Conservation (phyloP, 805 yeast species). For the Osmozyma mogii region DNA sequence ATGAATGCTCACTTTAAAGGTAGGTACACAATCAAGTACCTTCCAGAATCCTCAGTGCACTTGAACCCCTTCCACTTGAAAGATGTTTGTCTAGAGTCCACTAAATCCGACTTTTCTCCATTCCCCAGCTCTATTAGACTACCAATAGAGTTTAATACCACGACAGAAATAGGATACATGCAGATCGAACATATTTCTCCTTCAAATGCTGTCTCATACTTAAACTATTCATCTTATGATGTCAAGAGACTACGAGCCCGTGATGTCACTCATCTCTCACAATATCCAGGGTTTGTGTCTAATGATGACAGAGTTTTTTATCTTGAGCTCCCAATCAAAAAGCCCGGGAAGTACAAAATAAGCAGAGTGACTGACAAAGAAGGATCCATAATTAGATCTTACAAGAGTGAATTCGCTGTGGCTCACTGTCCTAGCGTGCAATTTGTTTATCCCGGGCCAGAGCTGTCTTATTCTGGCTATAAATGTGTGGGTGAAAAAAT, state of each 20-base stretch:
- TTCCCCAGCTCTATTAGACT: constrained; percentile 27
- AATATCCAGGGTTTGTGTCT: constrained; percentile 15
- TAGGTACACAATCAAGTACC: constrained; percentile 71
- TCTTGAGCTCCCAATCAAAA: constrained; percentile 53
- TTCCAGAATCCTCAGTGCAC: constrained; percentile 86
- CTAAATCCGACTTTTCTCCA: constrained; percentile 13
- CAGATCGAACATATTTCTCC: constrained; percentile 58
- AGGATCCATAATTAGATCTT: constrained; percentile 51
- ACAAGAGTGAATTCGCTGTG: constrained; percentile 54
- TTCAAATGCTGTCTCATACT: constrained; percentile 35
- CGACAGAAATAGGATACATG: constrained; percentile 60
- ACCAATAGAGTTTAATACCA: constrained; percentile 77
- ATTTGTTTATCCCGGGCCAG: constrained; percentile 31
- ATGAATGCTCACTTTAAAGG: constrained; percentile 72
- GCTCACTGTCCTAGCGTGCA: constrained; percentile 74
- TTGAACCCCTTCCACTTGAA: constrained; percentile 64
- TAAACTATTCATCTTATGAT: constrained; percentile 53
- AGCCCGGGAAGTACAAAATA: constrained; percentile 75
- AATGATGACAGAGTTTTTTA: constrained; percentile 42
- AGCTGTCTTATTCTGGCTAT: constrained; percentile 22
- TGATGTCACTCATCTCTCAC: constrained; percentile 25
- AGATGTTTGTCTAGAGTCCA: constrained; percentile 50
- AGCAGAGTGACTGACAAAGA: constrained; percentile 58
- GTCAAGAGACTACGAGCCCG: constrained; percentile 32
- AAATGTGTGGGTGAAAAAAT: constrained; percentile 46